These are phyloP conservation scores for Colletotrichum graminicola DNA, from an alignment of 2,329 filamentous ascomycete genomes.

Conservation along the genomic window DNA sequence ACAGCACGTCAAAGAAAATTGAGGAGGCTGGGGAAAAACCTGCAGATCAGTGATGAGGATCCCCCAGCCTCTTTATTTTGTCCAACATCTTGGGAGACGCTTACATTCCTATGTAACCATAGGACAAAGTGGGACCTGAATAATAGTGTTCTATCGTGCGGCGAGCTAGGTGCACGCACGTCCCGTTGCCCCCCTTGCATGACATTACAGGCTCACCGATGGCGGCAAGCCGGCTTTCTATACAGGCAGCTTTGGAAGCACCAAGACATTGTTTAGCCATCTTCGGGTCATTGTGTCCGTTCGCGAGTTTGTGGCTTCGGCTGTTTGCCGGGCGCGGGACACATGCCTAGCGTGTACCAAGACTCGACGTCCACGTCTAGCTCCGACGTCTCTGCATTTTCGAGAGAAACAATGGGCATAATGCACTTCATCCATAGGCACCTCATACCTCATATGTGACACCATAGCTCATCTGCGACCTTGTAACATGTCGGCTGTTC, in stretches of 20 bases:
- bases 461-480: background rate
- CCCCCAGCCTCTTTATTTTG: slow-evolving; percentile 19
- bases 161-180: background rate
- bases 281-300: background rate
- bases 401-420: background rate
- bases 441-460: no score
- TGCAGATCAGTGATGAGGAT: background rate
- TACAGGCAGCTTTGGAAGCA: background rate
- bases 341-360: slow-evolving; percentile 31
- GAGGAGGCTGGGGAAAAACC: slow-evolving; percentile 30
- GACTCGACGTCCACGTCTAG: background rate
- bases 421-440: background rate
- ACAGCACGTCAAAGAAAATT: background rate
- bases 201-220: background rate
- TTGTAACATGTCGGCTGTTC: background rate
- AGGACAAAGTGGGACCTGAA: background rate
- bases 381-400: background rate
- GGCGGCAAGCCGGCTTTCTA: background rate
- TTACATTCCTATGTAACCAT: background rate
- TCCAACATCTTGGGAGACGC: background rate
- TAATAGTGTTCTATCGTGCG: background rate
- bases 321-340: slow-evolving; percentile 15
- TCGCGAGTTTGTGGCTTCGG: background rate
- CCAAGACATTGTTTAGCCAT: slow-evolving; percentile 9
- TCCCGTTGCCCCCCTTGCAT: slow-evolving; percentile 18